Base-by-base conservation (phyloP, 306 rosid species). In the Pueraria montana region DNA sequence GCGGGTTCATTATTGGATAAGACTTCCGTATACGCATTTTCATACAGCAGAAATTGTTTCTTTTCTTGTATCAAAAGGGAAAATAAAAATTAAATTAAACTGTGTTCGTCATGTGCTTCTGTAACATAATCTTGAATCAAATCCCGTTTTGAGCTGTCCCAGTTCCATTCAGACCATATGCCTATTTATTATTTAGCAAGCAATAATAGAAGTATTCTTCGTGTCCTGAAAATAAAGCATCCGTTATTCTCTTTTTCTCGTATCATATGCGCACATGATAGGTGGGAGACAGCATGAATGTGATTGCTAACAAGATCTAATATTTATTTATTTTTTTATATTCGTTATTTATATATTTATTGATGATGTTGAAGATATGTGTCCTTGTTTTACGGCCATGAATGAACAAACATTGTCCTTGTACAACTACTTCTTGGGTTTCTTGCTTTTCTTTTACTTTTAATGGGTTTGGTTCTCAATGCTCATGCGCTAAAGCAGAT, bases 111-210 rank as follows among this genome's bases (percentile, higher is more conserved):
- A 86, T 77, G 88, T 86, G 88, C 80, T 72, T 65, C 14, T 72
- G 40, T n/a, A 34, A 40, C 56, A 72, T 64, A 58, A 77, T 85
- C 83, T 63, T 72, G 42, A 64, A 71, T 11, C 32, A 72, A 72
- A 85, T 85, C 86, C 42, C 4, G 13, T 78, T 23, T 72, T 82
- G 88, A 86, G 86, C 80, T 86, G 86, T 82, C 61, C 9, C 13
- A 42, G 74, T 21, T 75, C 26, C 80, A 71, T 53, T 77, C 27
- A 32, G 80, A 62, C 11, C 76, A 70, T 69, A 45, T 70, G 56
- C 13, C 24, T 2, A 42, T 62, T 17, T 34, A 34, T 34, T 34
- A 34, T 34, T 34, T 34, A 61, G 55, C 76, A 81, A 6, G 74
- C 49, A 27, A 81, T 85, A 43, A 55, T 56, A 52, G 71, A 55